Percentiles rank a stretch among this genome's conserved stretches.
phyloP scores from a whole-genome alignment of 495 filamentous ascomycete species.

The Podospora didyma region DNA sequence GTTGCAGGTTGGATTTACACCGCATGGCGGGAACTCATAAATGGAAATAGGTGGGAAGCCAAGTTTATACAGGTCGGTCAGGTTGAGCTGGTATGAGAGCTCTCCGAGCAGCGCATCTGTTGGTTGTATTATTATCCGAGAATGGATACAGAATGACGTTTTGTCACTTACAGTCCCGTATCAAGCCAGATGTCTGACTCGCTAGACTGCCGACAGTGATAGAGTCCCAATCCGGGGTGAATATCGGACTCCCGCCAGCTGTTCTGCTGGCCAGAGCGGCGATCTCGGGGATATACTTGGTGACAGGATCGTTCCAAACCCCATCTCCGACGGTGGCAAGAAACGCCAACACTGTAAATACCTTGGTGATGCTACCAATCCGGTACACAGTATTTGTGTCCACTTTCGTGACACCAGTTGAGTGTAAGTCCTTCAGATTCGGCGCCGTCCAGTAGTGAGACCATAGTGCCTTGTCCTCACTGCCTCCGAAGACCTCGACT shows the following conservation, averaged over 20 bases:
- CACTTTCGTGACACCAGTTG: constrained; percentile 35
- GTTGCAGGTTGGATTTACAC: constrained; percentile 32
- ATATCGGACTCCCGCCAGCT: constrained; percentile 29
- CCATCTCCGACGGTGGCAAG: constrained; percentile 35
- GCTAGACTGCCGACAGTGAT: constrained; percentile 53
- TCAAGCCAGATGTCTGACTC: constrained; percentile 49
- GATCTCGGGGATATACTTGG: constrained; percentile 53
- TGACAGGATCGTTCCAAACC: constrained; percentile 38
- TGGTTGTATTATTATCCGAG: too few relatives aligned
- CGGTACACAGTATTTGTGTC: constrained; percentile 43
- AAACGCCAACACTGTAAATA: constrained; percentile 43
- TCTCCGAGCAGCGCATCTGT: constrained; percentile 38
- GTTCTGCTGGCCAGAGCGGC: constrained; percentile 30
- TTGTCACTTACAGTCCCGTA: constrained; percentile 36
- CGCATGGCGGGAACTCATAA: constrained; percentile 43
- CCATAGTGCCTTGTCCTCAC: constrained; percentile 38
- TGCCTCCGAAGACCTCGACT: constrained; percentile 43
- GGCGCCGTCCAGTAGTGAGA: constrained; percentile 46
- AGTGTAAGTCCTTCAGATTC: constrained; percentile 32
- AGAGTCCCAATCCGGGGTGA: constrained; percentile 47
- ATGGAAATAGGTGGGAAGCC: constrained; percentile 36
- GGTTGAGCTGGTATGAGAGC: constrained; percentile 34
- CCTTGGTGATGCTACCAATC: constrained; percentile 48
- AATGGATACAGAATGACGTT: too few relatives aligned
- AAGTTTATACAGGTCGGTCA: constrained; percentile 15